phyloP scores from a whole-genome alignment of 2,329 filamentous ascomycete genomes.

The Neofusicoccum kwambonambiense region DNA sequence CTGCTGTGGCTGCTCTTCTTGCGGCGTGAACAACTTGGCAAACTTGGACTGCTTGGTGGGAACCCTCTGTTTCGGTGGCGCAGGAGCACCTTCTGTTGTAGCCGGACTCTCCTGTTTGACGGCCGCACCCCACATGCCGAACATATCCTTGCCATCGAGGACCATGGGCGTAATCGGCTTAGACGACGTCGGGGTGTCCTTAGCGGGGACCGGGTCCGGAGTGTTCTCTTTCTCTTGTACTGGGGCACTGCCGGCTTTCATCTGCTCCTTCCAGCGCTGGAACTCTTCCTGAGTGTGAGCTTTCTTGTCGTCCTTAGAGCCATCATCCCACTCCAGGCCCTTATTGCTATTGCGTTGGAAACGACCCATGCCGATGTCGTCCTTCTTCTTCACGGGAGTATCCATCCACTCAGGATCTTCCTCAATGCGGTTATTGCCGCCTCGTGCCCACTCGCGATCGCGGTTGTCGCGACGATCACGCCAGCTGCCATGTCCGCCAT shows the following conservation, averaged over 20 bases:
- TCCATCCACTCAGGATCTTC: slow-evolving; percentile 19
- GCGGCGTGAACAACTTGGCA: slow-evolving; percentile 65
- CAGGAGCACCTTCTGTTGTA: slow-evolving; percentile 20
- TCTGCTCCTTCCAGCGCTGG: slow-evolving; percentile 88
- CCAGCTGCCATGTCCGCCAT: slow-evolving; percentile 61
- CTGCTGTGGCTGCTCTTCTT: slow-evolving; percentile 34
- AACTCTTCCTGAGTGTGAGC: slow-evolving; percentile 88
- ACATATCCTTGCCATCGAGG: slow-evolving; percentile 69
- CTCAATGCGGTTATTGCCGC: slow-evolving; percentile 50
- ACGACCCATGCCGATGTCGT: slow-evolving; percentile 50
- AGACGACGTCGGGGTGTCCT: slow-evolving; percentile 24
- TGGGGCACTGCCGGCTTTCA: slow-evolving; percentile 65
- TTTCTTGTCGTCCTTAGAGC: slow-evolving; percentile 63
- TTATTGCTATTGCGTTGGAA: not conserved
- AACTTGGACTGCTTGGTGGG: slow-evolving; percentile 72
- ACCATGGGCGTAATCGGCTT: slow-evolving; percentile 61
- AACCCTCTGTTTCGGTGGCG: slow-evolving; percentile 34
- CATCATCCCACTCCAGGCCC: slow-evolving; percentile 76
- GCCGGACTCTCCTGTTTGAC: slow-evolving; percentile 26
- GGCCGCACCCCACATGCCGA: slow-evolving; percentile 58
- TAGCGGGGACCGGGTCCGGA: slow-evolving; percentile 30
- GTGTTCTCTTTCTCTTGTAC: slow-evolving; percentile 46
- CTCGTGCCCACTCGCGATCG: slow-evolving; percentile 56
- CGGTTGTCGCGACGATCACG: slow-evolving; percentile 50
- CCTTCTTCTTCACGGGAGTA: slow-evolving; percentile 49